These are phyloP conservation scores for Rhodofomes roseus DNA, from an alignment of 1,284 basidiomycete genomes.

Conservation along the genomic window DNA sequence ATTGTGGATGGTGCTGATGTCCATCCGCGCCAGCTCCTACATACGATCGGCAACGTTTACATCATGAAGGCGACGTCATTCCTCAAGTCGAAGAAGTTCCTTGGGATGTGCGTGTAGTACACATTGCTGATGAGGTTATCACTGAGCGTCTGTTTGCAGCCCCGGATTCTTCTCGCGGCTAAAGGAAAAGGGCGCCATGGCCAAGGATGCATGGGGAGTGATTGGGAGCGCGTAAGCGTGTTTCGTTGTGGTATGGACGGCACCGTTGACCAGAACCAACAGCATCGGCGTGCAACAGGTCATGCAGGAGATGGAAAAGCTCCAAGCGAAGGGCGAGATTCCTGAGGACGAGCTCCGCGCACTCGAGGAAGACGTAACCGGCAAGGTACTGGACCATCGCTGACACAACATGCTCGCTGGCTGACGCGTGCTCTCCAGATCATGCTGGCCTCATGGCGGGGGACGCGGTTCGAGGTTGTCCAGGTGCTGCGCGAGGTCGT, in stretches of 20 bases:
- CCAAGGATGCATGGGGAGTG: slow-evolving; percentile 93
- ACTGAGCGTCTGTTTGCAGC: slow-evolving; percentile 33
- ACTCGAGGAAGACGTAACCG: slow-evolving; percentile 92
- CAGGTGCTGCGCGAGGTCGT: slow-evolving; percentile 80
- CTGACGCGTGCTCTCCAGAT: slow-evolving; percentile 47
- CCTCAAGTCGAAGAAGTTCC: slow-evolving; percentile 88
- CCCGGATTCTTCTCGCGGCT: slow-evolving; percentile 92
- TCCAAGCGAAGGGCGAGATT: slow-evolving; percentile 85
- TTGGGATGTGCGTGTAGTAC: slow-evolving; percentile 69
- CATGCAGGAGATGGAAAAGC: slow-evolving; percentile 87
- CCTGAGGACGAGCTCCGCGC: slow-evolving; percentile 81
- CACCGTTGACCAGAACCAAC: slow-evolving; percentile 4
- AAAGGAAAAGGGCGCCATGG: slow-evolving; percentile 91
- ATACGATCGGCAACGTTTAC: slow-evolving; percentile 88
- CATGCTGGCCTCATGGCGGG: slow-evolving; percentile 92
- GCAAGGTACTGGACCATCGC: slow-evolving; percentile 54
- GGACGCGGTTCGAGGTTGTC: slow-evolving; percentile 88
- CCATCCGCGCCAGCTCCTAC: slow-evolving; percentile 78
- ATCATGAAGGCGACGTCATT: slow-evolving; percentile 91
- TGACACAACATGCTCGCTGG: not conserved
- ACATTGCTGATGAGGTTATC: not conserved
- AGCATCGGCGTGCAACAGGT: slow-evolving; percentile 70
- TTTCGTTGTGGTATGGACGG: slow-evolving; percentile 4
- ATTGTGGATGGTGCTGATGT: not conserved
- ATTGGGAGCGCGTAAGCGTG: slow-evolving; percentile 81